Base-by-base conservation (phyloP, 2,329 filamentous ascomycete species). In the Ascochyta koolunga region DNA sequence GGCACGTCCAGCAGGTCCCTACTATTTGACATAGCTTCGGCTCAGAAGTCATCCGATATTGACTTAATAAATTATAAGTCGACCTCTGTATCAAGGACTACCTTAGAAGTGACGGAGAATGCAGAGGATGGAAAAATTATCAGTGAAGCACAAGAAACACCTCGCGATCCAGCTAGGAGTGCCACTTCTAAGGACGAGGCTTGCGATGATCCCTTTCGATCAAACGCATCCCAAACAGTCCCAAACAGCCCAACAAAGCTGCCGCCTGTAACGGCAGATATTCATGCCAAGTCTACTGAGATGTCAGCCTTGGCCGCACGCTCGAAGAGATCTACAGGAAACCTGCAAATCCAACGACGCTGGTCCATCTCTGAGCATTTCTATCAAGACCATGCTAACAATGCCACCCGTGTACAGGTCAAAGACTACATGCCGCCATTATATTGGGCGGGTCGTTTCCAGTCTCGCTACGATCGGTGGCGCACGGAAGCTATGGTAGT, bases 381-480 rank as follows among this genome's bases (percentile, higher is more conserved):
- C 2, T 45, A 31, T 46, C 19, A 46, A 51, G 40, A 53, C 8
- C 51, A 22, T 63, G 63, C 68, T 71, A 50, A 72, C 59, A 21
- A 50, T 56, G 21, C 42, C 42, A 18, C 47, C 35, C 32, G 43
- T 40, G 21, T 54, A 19, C 69, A 72, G 70, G 62, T 74, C 18
- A 65, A 61, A 60, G 65, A 72, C 21, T 69, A 67, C 18, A 72
- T 72, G 70, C 69, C 69, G 32, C 54, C 62, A 2, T 42, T 65
- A 5, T 74, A 72, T 49, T 74, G 71, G 71, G 70, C 71, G 5
- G 71, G 70, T 8, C 63, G 71, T 8, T 72, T 74, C 40, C 68
- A 70, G 46, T 60, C 69, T 5, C 59, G 67, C 50, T 69, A 62
- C 41, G 71, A 74, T 50, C 65, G 66, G 37, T 74, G 71, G 71